Base-by-base conservation (phyloP, 2,329 filamentous ascomycete species). In the Remersonia thermophila region DNA sequence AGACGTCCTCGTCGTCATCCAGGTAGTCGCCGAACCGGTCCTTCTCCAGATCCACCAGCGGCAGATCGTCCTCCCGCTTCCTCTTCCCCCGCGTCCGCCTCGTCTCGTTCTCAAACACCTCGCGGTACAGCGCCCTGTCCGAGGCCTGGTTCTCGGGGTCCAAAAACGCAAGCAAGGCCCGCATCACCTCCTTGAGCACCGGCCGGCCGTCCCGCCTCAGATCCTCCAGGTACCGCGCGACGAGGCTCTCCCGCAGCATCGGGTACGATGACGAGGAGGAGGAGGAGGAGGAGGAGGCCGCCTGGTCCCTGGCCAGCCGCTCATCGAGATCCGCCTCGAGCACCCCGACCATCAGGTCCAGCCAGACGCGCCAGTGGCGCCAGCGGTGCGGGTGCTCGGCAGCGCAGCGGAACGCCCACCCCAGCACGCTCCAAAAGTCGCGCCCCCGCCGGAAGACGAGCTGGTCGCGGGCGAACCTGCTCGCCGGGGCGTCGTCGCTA, bases 351-450 rank as follows among this genome's bases (percentile, higher is more conserved):
- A 94, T 80, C 42, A 81, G 77, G 25, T 78, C 71, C 11, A 96
- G 63, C 82, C 85, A 94, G 7, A 74, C 59, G 47, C 70, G 76
- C 86, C 87, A 96, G 51, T 77, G 71, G 33, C 67, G 69, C 89
- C 91, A 96, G 14, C 89, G 71, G 28, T 71, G 67, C 2, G 76
- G 76, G 47, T 89, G 67, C 23, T 71, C 56, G 2, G 81, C 69
- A 35, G 84, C 87, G 60, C 89, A 96, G 53, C 89, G 91, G 55
- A 96, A 86, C 0, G 83, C 81, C 91, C 91, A 96, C 3, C 89
- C 91, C 0, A 91, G 70, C 0, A 83, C 73, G 29, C 77, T 72
- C 85, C 91, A 98, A 50, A 96, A 93, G 52, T 93, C 84, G 42
- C 83, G 77, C 1, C 80, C 83, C n/a, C 73, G 71, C 12, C 62